Base-by-base conservation (phyloP, 2,329 filamentous ascomycete species). In the Fusarium secorum region DNA sequence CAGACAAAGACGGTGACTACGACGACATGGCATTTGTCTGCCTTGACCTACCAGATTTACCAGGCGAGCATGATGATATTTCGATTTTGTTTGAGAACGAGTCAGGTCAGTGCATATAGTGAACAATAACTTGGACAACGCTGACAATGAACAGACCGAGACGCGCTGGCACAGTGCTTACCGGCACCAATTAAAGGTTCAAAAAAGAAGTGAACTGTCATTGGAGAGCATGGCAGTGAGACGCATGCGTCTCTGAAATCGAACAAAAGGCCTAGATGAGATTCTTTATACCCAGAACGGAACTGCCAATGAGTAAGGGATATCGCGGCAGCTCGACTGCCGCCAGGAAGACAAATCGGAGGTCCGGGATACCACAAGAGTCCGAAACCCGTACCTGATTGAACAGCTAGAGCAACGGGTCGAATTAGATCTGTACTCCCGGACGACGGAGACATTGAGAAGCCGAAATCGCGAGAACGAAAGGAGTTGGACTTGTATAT, bases 21-120 rank as follows among this genome's bases (percentile, higher is more conserved):
- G 85, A 88, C 49, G 89, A 91, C 67, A 88, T 90, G 78, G 88
- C 89, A 30, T 97, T 95, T 82, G 87, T 97, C 41, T 96, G 93
- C 78, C 82, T 97, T 64, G 95, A 97, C 80, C 88, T 94, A 79
- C 91, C 94, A 22, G 94, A 97, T 75, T 93, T 97, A 79, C 93
- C 94, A 2, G 93, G 93, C 54, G 95, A 97, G 82, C 94, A 97
- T 81, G 95, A 97, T 79, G 95, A 98, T 82, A 93, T 98, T 73
- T 88, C 91, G 15, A 90, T 98, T 76, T 81, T 91, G 66, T 98
- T 98, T 84, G 94, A 97, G 71, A 90, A 86, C 48, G 91, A 93
- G 78, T 84, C 87, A 76, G 91, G 92, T 94, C 81, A 84, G 91
- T 85, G 55, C 30, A 22, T 24, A 33, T 14, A n/a, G 42, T 22